These are phyloP conservation scores for Jamesozyma hellenica DNA, from an alignment of 805 yeast genomes.

Conservation along the genomic window DNA sequence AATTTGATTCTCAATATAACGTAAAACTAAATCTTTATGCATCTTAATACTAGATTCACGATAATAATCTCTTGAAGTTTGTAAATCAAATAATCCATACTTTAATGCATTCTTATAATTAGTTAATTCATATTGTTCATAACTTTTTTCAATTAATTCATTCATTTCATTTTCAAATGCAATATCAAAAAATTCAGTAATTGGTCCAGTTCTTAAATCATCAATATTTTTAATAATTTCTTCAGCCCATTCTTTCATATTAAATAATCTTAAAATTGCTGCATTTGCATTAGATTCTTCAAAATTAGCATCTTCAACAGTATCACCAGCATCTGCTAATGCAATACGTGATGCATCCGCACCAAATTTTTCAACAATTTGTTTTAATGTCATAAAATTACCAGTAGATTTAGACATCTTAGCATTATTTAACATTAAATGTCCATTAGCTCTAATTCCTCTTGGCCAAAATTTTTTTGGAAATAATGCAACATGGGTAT, in stretches of 20 bases:
- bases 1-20: slow-evolving; percentile 80
- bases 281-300: slow-evolving; percentile 96
- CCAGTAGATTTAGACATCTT: slow-evolving; percentile 98
- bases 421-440: slow-evolving; percentile 85
- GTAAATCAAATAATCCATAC: slow-evolving; percentile 86
- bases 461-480: slow-evolving; percentile 86
- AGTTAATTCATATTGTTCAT: slow-evolving; percentile 59
- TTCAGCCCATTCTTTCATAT: slow-evolving; percentile 93
- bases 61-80: slow-evolving; percentile 90
- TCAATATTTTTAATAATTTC: slow-evolving; percentile 47
- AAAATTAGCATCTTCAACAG: slow-evolving; percentile 94
- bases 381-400: slow-evolving; percentile 84
- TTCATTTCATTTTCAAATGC: slow-evolving; percentile 95
- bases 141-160: slow-evolving; percentile 61
- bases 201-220: slow-evolving; percentile 44
- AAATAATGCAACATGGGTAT: slow-evolving; percentile 87
- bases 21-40: slow-evolving; percentile 73
- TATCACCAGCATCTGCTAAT: slow-evolving; percentile 96
- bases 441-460: slow-evolving; percentile 93
- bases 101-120: slow-evolving; percentile 84
- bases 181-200: slow-evolving; percentile 61
- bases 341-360: slow-evolving; percentile 98
- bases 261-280: slow-evolving; percentile 85
- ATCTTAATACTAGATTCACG: slow-evolving; percentile 64
- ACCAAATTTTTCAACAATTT: slow-evolving; percentile 81